phyloP scores from a whole-genome alignment of 1,284 basidiomycete genomes.

The Omphalotus olearius region DNA sequence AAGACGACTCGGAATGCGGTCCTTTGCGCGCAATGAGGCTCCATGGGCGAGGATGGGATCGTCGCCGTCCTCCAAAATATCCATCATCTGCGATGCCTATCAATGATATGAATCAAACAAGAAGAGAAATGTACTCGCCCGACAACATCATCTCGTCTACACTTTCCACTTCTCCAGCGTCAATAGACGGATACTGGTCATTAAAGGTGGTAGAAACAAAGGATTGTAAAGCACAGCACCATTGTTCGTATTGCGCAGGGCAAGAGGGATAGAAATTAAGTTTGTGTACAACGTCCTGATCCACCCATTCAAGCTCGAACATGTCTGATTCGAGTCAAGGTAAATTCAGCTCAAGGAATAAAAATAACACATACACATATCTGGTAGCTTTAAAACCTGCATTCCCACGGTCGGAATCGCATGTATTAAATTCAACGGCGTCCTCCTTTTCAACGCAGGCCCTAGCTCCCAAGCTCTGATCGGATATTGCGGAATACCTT shows the following conservation, averaged over 20 bases:
- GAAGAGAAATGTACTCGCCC: not conserved
- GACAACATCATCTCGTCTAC: not conserved
- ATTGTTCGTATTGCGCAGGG: conserved; percentile 30
- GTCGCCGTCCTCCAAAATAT: conserved; percentile 18
- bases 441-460: conserved; percentile 24
- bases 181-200: not conserved
- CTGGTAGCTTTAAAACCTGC: conserved; percentile 23
- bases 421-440: conserved; percentile 25
- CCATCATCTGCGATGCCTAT: not conserved
- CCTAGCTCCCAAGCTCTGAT: conserved; percentile 33
- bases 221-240: conserved; percentile 25
- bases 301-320: conserved; percentile 29
- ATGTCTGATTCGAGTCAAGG: conserved; percentile 17
- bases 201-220: conserved; percentile 24
- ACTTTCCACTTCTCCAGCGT: not conserved
- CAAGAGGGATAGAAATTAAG: conserved; percentile 25
- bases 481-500: conserved; percentile 22
- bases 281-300: conserved; percentile 17
- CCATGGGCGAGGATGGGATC: conserved; percentile 30
- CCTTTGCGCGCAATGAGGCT: conserved; percentile 34
- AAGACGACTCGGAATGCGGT: conserved; percentile 31
- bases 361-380: conserved; percentile 21
- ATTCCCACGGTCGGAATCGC: conserved; percentile 26
- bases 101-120: not conserved
- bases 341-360: not conserved